Evolutionary conservation across 768 basidiomycete species (phyloP).

Genomic region (Suillus luteus): DNA sequence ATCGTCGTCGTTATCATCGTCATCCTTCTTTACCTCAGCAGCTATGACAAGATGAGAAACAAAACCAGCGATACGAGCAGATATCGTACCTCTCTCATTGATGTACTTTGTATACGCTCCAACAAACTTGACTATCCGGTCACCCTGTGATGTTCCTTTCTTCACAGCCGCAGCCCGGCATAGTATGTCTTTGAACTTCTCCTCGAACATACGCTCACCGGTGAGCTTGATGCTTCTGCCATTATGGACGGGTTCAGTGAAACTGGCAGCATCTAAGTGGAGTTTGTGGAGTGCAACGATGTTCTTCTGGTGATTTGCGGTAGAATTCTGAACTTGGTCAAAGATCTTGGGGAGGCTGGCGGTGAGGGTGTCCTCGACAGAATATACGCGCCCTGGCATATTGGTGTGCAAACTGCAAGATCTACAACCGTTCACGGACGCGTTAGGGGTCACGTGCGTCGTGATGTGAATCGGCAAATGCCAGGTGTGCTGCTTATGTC

Average conservation of each 20-base stretch:
- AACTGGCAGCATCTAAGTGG: constrained; percentile 61
- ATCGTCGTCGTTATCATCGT: constrained; percentile 36
- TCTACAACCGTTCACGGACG: background rate
- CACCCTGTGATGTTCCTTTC: constrained; percentile 77
- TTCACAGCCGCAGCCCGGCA: constrained; percentile 67
- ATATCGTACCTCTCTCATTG: constrained; percentile 68
- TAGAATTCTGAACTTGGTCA: constrained; percentile 71
- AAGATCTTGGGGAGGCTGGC: constrained; percentile 64
- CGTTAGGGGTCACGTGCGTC: constrained; percentile 14
- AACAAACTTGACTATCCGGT: constrained; percentile 80
- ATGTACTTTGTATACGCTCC: constrained; percentile 76
- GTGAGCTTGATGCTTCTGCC: constrained; percentile 55
- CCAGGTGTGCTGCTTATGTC: constrained; percentile 6
- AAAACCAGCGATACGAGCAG: background rate
- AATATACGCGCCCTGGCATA: constrained; percentile 32
- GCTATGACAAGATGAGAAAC: constrained; percentile 29
- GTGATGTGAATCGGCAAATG: constrained; percentile 4
- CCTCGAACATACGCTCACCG: constrained; percentile 80
- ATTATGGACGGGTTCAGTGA: constrained; percentile 50
- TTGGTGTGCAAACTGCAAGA: constrained; percentile 13
- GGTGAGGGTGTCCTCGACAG: constrained; percentile 31
- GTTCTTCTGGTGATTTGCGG: constrained; percentile 90
- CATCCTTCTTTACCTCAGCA: constrained; percentile 36
- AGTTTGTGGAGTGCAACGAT: constrained; percentile 79
- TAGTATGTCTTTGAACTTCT: constrained; percentile 60